These are phyloP conservation scores for Fusarium torulosum DNA, from an alignment of 2,329 filamentous ascomycete species.

Conservation along the genomic window DNA sequence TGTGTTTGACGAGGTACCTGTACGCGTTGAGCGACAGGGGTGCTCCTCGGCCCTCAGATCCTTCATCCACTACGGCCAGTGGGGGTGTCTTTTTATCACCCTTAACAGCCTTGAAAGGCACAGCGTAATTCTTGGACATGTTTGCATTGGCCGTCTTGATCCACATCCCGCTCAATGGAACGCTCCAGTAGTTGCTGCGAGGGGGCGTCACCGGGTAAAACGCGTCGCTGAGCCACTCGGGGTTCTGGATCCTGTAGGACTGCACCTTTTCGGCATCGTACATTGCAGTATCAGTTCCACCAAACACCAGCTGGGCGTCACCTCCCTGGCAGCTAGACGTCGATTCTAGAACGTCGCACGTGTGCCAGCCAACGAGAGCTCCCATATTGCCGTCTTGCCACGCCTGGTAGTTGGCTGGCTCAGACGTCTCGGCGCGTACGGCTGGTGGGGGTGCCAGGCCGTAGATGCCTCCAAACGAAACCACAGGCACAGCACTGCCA, in stretches of 20 bases:
- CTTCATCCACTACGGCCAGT: constrained; percentile 23
- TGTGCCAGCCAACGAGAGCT: constrained; percentile 8
- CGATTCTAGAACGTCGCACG: neutral
- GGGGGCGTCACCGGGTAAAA: constrained; percentile 18
- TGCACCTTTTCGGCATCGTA: neutral
- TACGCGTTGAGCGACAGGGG: constrained; percentile 20
- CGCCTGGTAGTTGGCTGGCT: constrained; percentile 7
- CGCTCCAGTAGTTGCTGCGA: constrained; percentile 22
- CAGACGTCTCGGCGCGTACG: neutral
- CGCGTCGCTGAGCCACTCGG: constrained; percentile 19
- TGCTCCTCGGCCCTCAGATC: constrained; percentile 23
- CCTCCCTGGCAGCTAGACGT: neutral
- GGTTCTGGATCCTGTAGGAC: constrained; percentile 17
- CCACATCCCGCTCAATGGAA: constrained; percentile 17
- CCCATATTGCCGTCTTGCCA: constrained; percentile 6
- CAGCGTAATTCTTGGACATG: constrained; percentile 15
- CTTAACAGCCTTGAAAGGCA: constrained; percentile 10
- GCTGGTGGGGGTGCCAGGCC: constrained; percentile 4
- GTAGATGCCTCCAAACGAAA: constrained; percentile 7
- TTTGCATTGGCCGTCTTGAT: neutral
- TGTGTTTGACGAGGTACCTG: constrained; percentile 10
- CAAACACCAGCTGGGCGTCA: constrained; percentile 7
- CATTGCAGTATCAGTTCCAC: constrained; percentile 8
- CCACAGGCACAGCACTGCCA: neutral
- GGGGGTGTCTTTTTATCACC: constrained; percentile 9